A percentile compares a stretch with the other conserved stretches of the same genome.
phyloP scores from a whole-genome alignment of 2,329 filamentous ascomycete genomes.

The Aaosphaeria arxii region DNA sequence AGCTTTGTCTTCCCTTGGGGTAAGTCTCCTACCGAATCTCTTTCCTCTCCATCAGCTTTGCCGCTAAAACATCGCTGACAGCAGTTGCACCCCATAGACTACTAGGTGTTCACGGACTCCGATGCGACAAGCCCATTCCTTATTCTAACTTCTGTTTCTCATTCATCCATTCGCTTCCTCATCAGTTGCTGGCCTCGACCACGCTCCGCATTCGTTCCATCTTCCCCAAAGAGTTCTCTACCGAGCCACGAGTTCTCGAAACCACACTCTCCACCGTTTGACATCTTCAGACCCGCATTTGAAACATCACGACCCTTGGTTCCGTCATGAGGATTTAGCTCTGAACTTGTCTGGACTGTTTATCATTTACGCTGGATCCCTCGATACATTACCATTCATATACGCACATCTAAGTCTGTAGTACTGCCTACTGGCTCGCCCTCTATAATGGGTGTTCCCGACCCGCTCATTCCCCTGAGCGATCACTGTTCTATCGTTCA shows the following conservation, averaged over 20 bases:
- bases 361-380: too few species aligned
- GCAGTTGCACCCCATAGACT: too few species aligned
- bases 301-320: neutral
- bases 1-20: conserved; percentile 11
- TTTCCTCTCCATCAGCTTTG: neutral
- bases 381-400: too few species aligned
- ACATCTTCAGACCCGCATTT: neutral
- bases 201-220: too few species aligned
- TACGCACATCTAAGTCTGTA: neutral
- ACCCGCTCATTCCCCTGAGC: conserved; percentile 66
- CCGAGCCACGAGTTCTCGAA: too few species aligned
- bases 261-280: too few species aligned
- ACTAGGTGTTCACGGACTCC: neutral
- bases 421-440: neutral
- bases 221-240: too few species aligned
- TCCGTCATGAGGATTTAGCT: conserved; percentile 30
- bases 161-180: too few species aligned
- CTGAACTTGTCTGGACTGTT: conserved; percentile 1
- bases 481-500: conserved; percentile 79
- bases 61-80: too few species aligned
- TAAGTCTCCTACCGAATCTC: conserved; percentile 1
- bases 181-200: too few species aligned
- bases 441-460: conserved; percentile 65
- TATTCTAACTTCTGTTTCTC: neutral
- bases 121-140: neutral